Base-by-base conservation (phyloP, 257 asterid genomes). In the Datura wrightii region DNA sequence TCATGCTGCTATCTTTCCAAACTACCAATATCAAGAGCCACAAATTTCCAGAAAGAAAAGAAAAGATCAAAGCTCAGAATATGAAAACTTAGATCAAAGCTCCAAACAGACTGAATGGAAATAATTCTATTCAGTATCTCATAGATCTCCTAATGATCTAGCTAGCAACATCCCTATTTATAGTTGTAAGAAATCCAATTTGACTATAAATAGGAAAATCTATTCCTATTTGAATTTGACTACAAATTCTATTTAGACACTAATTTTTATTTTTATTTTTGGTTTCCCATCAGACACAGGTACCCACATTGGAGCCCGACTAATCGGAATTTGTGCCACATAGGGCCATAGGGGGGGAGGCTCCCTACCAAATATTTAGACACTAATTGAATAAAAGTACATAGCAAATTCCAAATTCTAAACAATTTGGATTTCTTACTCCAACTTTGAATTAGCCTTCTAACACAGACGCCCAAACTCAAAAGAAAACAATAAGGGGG, bases 71-170 rank as follows among this genome's bases (percentile, higher is more conserved):
- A 52, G 63, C 14, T 31, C 8, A 52, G 8, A 52, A 78, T 52
- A 31, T 7, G 5, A 7, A 52, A 52, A 48, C 16, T 52, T 31
- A 31, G 8, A 78, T 14, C 24, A 63, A 52, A 18, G 15, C 53
- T 74, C 59, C 19, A 60, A 82, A 59, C 69, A 5, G 37, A 39
- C 50, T 39, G 11, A 39, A 39, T 14, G 14, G 8, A 39, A 44
- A 69, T 8, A 69, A 7, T 69, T 69, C 16, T 39, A 7, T 39
- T 39, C 50, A 3, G 24, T 15, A 5, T 66, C 46, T 66, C 74
- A 66, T 69, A 39, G 41, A 69, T 69, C 52, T 69, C 53, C 78
- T n/a, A n/a, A 59, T n/a, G 13, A 59, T n/a, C 66, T 59, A 67
- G 3, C 13, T 15, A 56, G 50, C n/a, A 67, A 37, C 50, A 3